Percentiles rank a stretch among this genome's conserved stretches.
Conservation (phyloP, 352 stramenopile genomes). For the Phytophthora melonis region DNA sequence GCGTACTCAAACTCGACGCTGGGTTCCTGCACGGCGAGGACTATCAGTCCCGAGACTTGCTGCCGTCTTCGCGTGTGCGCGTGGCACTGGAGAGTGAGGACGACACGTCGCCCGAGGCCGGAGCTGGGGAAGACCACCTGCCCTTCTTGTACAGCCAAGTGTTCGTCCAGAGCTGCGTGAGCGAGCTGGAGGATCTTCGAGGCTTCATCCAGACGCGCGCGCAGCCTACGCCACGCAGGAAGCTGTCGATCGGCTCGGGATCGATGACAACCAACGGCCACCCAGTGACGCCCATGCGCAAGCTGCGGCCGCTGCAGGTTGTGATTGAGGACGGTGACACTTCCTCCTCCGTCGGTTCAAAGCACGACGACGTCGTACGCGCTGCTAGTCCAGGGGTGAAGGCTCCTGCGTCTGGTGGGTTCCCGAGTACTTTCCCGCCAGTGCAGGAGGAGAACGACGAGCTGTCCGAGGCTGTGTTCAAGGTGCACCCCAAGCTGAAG, state of each 20-base stretch:
- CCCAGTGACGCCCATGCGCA: slow-evolving; percentile 51
- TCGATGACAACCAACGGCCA: slow-evolving; percentile 6
- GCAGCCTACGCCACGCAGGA: slow-evolving; percentile 38
- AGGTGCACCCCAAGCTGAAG: slow-evolving; percentile 65
- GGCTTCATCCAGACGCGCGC: slow-evolving; percentile 64
- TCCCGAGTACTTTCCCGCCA: neutral
- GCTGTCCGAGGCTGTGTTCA: slow-evolving; percentile 67
- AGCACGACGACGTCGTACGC: neutral
- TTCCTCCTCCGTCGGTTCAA: slow-evolving; percentile 18
- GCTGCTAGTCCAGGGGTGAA: slow-evolving; percentile 1
- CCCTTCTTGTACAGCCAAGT: slow-evolving; percentile 76
- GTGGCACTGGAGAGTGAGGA: slow-evolving; percentile 19
- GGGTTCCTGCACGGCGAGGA: slow-evolving; percentile 23
- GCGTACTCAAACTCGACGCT: slow-evolving; percentile 46
- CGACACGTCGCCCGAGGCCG: slow-evolving; percentile 10
- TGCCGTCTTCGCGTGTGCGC: slow-evolving; percentile 26
- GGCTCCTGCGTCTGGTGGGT: neutral
- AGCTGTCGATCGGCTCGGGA: slow-evolving; percentile 22
- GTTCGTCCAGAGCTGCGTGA: slow-evolving; percentile 73
- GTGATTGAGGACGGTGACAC: slow-evolving; percentile 37
- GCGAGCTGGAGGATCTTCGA: slow-evolving; percentile 65
- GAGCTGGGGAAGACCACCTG: slow-evolving; percentile 46
- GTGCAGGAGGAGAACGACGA: slow-evolving; percentile 41
- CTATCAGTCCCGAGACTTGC: slow-evolving; percentile 24
- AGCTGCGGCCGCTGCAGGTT: slow-evolving; percentile 71